Conservation (phyloP, 2,329 filamentous ascomycete genomes). For the Daldinia sp. region DNA sequence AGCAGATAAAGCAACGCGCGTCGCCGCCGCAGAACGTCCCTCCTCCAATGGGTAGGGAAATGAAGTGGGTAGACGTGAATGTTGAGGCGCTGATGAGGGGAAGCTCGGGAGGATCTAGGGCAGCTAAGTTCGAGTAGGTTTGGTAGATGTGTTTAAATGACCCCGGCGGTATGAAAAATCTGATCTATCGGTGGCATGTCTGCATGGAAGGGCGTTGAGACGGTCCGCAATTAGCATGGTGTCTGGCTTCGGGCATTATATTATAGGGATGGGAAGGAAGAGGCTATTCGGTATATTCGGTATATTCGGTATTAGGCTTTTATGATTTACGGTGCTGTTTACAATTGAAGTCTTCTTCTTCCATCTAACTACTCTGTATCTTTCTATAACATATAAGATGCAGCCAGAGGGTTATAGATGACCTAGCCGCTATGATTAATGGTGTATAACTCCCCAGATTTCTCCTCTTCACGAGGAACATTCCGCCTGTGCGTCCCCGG, state of each 20-base stretch:
- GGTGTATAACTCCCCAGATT: background rate
- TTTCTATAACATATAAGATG: too few relatives aligned
- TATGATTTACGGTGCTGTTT: constrained; percentile 15
- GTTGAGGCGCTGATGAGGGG: constrained; percentile 54
- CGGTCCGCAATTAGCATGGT: constrained; percentile 17
- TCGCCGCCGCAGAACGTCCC: constrained; percentile 44
- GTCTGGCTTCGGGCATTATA: constrained; percentile 15
- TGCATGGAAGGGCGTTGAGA: constrained; percentile 30
- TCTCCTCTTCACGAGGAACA: constrained; percentile 1
- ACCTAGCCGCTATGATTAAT: background rate
- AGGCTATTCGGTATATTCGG: background rate
- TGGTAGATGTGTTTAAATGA: background rate
- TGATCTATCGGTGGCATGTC: background rate
- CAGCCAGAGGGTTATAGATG: too few relatives aligned
- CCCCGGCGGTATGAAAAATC: background rate
- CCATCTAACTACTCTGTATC: too few relatives aligned
- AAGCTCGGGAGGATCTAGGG: constrained; percentile 34
- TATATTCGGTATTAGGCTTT: background rate
- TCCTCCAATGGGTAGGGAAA: constrained; percentile 46
- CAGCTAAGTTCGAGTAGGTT: constrained; percentile 20
- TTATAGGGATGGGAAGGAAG: background rate
- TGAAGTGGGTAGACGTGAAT: constrained; percentile 57
- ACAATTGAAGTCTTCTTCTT: background rate
- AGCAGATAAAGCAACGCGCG: constrained; percentile 49
- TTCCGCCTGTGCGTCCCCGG: background rate